Evolutionary conservation across 2,329 filamentous ascomycete species (phyloP), one percentile per base, ranked within the genome.

Genomic region (Aspergillus thermomutatus): DNA sequence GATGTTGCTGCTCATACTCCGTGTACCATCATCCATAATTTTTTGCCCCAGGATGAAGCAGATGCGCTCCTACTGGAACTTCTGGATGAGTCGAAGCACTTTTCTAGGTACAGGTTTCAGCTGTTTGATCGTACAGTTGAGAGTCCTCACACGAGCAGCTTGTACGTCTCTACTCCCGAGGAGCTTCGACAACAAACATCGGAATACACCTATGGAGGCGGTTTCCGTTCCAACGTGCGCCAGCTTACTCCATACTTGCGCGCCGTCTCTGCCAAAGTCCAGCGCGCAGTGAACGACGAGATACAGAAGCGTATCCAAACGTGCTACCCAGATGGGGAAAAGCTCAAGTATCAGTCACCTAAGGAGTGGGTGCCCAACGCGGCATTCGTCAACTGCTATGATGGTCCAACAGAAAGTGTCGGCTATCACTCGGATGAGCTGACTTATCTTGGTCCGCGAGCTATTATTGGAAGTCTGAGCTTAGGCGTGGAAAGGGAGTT

Each of bases 401-500:
- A 87, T 65, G 92, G 92, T 0, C 87, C 86, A 0, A 80, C 86
- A 10, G 86, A 97, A 75, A 91, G 82, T 59, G 92, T 97, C 0
- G 94, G 94, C 31, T 97, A 91, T 75, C 94, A 99, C 74, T 87
- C 89, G 37, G 94, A 99, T 70, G 90, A 96, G 66, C 80, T 97
- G 17, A 97, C 93, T 0, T 97, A 97, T 68, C 83, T 97, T 0
- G 94, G 94, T 0, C 94, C 94, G 0, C 86, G 89, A 7, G 85
- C 93, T 6, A 82, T 96, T 23, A 97, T 97, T 57, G 94, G 92
- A 0, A 95, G 91, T 49, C 77, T 99, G 5, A 96, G 91, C 40
- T 81, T 99, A 0, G 94, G 94, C 1, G 94, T 97, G 0, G 87
- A 91, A n/a, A 83, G 94, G 9, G 92, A 97, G 72, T 97, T 99